Evolutionary conservation across 768 basidiomycete genomes (phyloP), one percentile per base, ranked within the genome.

Genomic region (Gymnopilus dilepis): DNA sequence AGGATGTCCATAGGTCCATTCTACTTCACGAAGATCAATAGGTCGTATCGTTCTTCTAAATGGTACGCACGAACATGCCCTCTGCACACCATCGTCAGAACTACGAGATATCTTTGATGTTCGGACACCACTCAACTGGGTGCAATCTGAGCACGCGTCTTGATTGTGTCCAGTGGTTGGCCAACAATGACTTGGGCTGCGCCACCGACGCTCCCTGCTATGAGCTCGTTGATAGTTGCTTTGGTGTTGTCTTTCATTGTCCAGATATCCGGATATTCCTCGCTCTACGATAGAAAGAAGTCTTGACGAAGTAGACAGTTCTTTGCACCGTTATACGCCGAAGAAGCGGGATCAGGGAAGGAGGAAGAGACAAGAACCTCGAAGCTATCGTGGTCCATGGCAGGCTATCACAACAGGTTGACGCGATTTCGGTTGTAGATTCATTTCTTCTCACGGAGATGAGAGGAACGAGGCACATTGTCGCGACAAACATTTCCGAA

Each of bases 1-100:
- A 96, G 76, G 62, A 99, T 95, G 71, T 99, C 96, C 85, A 95
- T 88, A 0, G 97, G 95, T 1, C 95, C 95, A 81, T 91, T 95
- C 92, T 95, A 70, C 4, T 8, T 22, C 5, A 22, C 11, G 62
- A 50, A 48, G 40, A 15, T 37, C 33, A 19, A 17, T 45, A 30
- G 31, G 8, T 21, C 17, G 12, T 42, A 17, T 13, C 24, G 26
- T 40, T 38, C 9, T 2, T 52, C 58, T 28, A 4, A 54, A 4
- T 22, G 28, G 7, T 11, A 82, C 92, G 78, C 72, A 95, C 92
- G 80, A 95, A 95, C 92, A 94, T 93, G 28, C 86, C 91, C 77
- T 85, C 93, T 95, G 61, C 26, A n/a, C 33, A 62, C 19, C 0
- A 11, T 2, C 15, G 19, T 45, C 53, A 47, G 45, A 53, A 59